These are phyloP conservation scores for Anaeramoeba flamelloides DNA, from an alignment of 78 protist genomes.

Conservation along the genomic window DNA sequence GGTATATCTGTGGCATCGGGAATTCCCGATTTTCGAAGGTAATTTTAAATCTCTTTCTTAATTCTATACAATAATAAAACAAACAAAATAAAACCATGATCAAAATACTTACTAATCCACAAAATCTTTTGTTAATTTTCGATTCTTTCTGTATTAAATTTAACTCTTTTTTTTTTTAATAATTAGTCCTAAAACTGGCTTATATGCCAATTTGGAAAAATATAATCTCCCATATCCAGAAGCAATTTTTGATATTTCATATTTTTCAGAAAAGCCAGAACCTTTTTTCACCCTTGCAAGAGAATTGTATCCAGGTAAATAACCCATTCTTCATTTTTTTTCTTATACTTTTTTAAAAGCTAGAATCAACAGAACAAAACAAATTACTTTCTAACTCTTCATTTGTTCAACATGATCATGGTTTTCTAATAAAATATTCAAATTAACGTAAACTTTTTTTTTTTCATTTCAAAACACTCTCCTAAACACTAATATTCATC, in stretches of 20 bases:
- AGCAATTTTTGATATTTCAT: slow-evolving; percentile 44
- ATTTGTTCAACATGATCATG: too few relatives aligned
- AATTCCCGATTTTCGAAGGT: slow-evolving; percentile 36
- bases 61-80: too few relatives aligned
- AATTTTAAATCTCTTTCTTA: too few relatives aligned
- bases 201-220: slow-evolving; percentile 33
- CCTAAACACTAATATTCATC: too few relatives aligned
- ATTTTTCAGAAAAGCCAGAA: slow-evolving; percentile 36
- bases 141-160: neutral
- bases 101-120: neutral
- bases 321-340: too few relatives aligned
- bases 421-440: too few relatives aligned
- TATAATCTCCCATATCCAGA: slow-evolving; percentile 52
- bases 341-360: too few relatives aligned
- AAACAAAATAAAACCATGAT: slow-evolving; percentile 17
- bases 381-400: too few relatives aligned
- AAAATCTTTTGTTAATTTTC: neutral
- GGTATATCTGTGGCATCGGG: slow-evolving; percentile 27
- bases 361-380: too few relatives aligned
- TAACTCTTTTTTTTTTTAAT: slow-evolving; percentile 5
- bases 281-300: slow-evolving; percentile 62
- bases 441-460: too few relatives aligned
- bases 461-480: too few relatives aligned
- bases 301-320: slow-evolving; percentile 32
- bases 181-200: neutral